Conservation (phyloP, 768 basidiomycete genomes). For the Cyclocybe cylindracea region DNA sequence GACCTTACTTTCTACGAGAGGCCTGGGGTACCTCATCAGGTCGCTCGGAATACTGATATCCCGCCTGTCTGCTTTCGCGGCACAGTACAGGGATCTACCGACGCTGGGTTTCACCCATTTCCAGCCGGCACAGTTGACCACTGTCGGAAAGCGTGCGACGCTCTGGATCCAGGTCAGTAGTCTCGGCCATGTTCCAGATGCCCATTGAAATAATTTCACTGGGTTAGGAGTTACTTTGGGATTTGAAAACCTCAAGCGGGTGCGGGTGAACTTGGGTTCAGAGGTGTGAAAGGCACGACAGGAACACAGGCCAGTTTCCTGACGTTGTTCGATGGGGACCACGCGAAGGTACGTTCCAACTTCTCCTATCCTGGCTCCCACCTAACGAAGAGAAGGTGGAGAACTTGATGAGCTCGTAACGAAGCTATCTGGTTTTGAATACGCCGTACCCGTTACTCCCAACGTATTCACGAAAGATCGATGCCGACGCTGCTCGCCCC, state of each 20-base stretch:
- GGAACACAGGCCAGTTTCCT: conserved; percentile 98
- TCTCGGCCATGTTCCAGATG: neutral
- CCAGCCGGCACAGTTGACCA: conserved; percentile 97
- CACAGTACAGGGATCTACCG: conserved; percentile 83
- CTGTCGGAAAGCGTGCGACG: conserved; percentile 95
- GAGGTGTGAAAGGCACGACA: conserved; percentile 99
- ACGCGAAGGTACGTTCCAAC: conserved; percentile 66
- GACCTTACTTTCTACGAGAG: conserved; percentile 94
- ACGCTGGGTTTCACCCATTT: conserved; percentile 98
- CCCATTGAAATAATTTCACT: neutral
- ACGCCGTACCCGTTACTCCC: conserved; percentile 96
- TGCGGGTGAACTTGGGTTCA: conserved; percentile 91
- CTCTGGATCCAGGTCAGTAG: conserved; percentile 86
- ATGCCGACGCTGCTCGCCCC: conserved; percentile 90
- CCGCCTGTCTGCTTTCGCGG: conserved; percentile 82
- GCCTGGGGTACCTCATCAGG: conserved; percentile 77
- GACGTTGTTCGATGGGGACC: conserved; percentile 91
- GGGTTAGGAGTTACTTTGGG: conserved; percentile 90
- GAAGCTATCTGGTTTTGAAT: conserved; percentile 86
- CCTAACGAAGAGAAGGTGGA: conserved; percentile 59
- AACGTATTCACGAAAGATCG: conserved; percentile 98
- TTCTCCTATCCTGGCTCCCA: neutral
- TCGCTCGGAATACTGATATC: conserved; percentile 92
- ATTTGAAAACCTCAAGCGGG: conserved; percentile 88
- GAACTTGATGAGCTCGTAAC: conserved; percentile 88